Evolutionary conservation across 805 yeast genomes (phyloP), one percentile per base, ranked within the genome.

Genomic region (Teunomyces stri): DNA sequence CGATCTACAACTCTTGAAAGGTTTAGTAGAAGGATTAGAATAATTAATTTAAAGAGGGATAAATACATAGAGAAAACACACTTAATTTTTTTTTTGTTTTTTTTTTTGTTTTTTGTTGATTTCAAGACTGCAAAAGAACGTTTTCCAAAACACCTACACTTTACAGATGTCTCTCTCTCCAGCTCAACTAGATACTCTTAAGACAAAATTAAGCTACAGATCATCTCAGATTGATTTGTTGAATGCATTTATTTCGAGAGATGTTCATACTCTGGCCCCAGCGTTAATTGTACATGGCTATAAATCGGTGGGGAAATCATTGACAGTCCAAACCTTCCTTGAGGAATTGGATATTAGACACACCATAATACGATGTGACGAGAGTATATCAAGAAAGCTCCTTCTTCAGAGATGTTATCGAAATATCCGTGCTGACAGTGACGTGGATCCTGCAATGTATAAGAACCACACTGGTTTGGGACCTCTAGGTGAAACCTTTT

Each of bases 1-100:
- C 60, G 84, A 81, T 33, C 69, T 91, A 55, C 79, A 77, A 45
- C 65, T 89, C 46, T 62, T 89, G 40, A 54, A 52, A 43, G 74
- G 64, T 9, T 51, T 65, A 31, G 53, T 70, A n/a, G 73, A 69
- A 25, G 68, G 59, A n/a, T 20, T 37, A 33, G 39, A 36, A 9
- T 25, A 27, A 21, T 42, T 6, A 22, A 22, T 22, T 22, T 6
- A 7, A 22, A 22, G 25, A 25, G 27, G 2, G 27, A 25, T 25
- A 7, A 25, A 25, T 25, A 7, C 9, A 25, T 25, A 25, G 27
- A 25, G 27, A 25, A 25, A 25, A 9, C 27, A 9, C 27, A 7
- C 10, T 6, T 9, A 7, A 27, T 12, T 21, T n/a, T 12, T n/a
- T 31, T 42, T 30, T 31, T 12, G 5, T 7, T 12, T n/a, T 10